phyloP scores from a whole-genome alignment of 2,329 filamentous ascomycete genomes.

The Aspergillus latus region DNA sequence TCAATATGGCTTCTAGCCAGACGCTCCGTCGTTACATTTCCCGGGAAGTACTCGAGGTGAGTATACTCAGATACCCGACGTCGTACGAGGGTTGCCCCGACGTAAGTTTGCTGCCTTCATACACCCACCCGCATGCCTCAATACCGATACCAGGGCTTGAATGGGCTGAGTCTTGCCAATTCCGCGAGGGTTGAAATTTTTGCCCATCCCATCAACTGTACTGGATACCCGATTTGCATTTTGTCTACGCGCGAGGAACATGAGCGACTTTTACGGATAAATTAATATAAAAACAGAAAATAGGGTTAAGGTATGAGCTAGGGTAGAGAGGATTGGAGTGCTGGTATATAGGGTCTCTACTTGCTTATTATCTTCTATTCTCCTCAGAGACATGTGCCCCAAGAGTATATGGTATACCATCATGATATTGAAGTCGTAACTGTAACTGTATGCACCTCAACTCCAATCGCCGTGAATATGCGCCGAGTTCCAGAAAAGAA shows the following conservation, averaged over 20 bases:
- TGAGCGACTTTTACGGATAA: conserved; percentile 1
- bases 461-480: conserved; percentile 6
- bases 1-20: neutral
- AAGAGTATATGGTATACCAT: neutral
- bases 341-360: conserved; percentile 6
- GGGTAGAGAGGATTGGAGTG: neutral
- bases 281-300: conserved; percentile 2
- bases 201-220: conserved; percentile 17
- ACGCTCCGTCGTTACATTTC: conserved; percentile 1
- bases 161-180: neutral
- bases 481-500: neutral
- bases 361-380: conserved; percentile 5
- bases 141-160: neutral
- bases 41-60: neutral
- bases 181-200: neutral
- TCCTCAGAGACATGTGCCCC: neutral
- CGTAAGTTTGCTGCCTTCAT: conserved; percentile 4
- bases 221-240: conserved; percentile 37
- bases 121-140: neutral
- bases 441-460: neutral
- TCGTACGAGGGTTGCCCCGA: conserved; percentile 1
- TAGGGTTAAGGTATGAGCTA: neutral
- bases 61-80: neutral
- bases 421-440: neutral
- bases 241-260: conserved; percentile 12